phyloP scores from a whole-genome alignment of 2,329 filamentous ascomycete species.

The Stemphylium lycopersici region DNA sequence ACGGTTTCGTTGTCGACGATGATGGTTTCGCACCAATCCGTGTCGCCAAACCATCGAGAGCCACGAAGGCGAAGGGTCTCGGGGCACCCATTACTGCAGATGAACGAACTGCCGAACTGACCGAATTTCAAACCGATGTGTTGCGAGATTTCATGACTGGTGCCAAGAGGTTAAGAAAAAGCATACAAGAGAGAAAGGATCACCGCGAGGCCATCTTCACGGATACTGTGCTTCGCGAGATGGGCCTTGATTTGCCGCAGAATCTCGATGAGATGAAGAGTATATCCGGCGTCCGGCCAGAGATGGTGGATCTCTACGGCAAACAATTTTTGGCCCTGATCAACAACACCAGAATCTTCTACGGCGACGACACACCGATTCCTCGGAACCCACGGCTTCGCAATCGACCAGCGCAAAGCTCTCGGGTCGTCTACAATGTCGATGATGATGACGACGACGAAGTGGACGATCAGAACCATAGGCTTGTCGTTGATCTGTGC shows the following conservation, averaged over 20 bases:
- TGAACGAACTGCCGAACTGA: slow-evolving; percentile 59
- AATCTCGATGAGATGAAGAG: slow-evolving; percentile 65
- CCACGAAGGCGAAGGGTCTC: slow-evolving; percentile 49
- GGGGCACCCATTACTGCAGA: slow-evolving; percentile 67
- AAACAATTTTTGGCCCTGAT: slow-evolving; percentile 66
- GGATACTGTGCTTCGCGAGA: slow-evolving; percentile 71
- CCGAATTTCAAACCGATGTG: slow-evolving; percentile 66
- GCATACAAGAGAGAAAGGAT: slow-evolving; percentile 64
- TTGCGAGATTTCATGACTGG: slow-evolving; percentile 69
- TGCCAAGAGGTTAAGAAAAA: slow-evolving; percentile 66
- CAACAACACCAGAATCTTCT: slow-evolving; percentile 37
- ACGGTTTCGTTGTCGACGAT: slow-evolving; percentile 48
- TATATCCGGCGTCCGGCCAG: slow-evolving; percentile 67
- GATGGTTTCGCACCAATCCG: slow-evolving; percentile 57
- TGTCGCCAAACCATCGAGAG: slow-evolving; percentile 42
- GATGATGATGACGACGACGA: slow-evolving; percentile 50
- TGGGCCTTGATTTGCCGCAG: slow-evolving; percentile 73
- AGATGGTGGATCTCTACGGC: slow-evolving; percentile 69
- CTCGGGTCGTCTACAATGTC: slow-evolving; percentile 32
- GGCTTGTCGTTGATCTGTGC: slow-evolving; percentile 55
- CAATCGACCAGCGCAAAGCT: slow-evolving; percentile 21
- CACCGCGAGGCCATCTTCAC: slow-evolving; percentile 68
- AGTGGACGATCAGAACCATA: slow-evolving; percentile 57
- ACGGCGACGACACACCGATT: slow-evolving; percentile 22
- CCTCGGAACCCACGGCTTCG: slow-evolving; percentile 18